phyloP scores from a whole-genome alignment of 257 asterid species.

The Fraxinus cuspidata region DNA sequence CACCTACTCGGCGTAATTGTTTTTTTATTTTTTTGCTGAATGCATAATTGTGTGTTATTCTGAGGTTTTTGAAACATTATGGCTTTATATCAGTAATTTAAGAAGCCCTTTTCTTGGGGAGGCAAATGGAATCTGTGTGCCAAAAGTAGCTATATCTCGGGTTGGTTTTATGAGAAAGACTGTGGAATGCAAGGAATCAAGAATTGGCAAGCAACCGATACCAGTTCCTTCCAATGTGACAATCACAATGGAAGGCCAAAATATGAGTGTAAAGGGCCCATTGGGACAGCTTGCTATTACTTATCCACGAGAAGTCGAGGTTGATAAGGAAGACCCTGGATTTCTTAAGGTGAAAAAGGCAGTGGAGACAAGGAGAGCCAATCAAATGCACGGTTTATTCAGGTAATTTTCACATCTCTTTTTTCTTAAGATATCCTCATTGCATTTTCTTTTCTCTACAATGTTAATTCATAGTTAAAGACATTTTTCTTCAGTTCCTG shows the following conservation, averaged over 20 bases:
- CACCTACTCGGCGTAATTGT: background rate
- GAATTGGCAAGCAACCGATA: constrained; percentile 95
- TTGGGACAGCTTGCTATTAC: constrained; percentile 83
- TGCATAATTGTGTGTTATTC: background rate
- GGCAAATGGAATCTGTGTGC: constrained; percentile 44
- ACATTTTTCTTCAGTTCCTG: background rate
- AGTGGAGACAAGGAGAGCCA: constrained; percentile 81
- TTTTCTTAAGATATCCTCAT: background rate
- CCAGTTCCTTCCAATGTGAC: constrained; percentile 76
- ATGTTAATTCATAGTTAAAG: constrained; percentile 1
- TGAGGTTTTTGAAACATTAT: constrained; percentile 22
- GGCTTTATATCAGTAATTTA: constrained; percentile 40
- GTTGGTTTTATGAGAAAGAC: constrained; percentile 43
- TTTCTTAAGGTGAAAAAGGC: constrained; percentile 70
- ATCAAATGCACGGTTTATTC: constrained; percentile 96
- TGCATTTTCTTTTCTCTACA: background rate
- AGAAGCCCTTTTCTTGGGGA: constrained; percentile 56
- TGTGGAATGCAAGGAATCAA: constrained; percentile 90
- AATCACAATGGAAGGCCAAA: constrained; percentile 70
- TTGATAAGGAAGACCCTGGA: constrained; percentile 74
- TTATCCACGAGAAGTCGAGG: constrained; percentile 76
- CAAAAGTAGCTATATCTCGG: constrained; percentile 34
- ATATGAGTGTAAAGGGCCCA: constrained; percentile 87
- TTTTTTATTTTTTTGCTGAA: background rate
- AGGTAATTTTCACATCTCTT: constrained; percentile 49